A percentile compares a stretch with the other conserved stretches of the same genome.
Evolutionary conservation across 768 basidiomycete species (phyloP).

Genomic region (Kwoniella newhampshirensis): DNA sequence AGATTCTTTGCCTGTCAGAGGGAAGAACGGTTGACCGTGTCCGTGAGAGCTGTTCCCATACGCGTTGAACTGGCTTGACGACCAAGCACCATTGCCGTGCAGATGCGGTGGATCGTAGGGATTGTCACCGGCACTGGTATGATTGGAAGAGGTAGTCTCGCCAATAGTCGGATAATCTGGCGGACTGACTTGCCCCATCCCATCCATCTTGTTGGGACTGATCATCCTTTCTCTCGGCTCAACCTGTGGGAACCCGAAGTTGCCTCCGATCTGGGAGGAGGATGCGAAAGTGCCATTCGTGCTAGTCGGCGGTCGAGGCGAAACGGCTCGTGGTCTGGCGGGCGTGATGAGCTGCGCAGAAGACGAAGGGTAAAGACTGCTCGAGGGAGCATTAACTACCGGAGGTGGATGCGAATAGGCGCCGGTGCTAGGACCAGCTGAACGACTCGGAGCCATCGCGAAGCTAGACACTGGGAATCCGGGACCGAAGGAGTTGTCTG

Average conservation of each 20-base stretch:
- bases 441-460: conserved; percentile 3
- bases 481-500: no score
- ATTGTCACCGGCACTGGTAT: conserved; percentile 6
- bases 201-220: conserved; percentile 15
- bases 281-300: conserved; percentile 11
- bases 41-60: no score
- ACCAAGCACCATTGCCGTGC: conserved; percentile 1
- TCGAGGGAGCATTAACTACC: conserved; percentile 4
- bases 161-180: not conserved
- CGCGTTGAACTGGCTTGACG: not conserved
- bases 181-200: conserved; percentile 1
- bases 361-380: conserved; percentile 1
- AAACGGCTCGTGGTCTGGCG: conserved; percentile 17
- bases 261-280: conserved; percentile 6
- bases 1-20: conserved; percentile 9
- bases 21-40: conserved; percentile 14
- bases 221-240: conserved; percentile 18
- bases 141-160: not conserved
- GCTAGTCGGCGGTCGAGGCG: conserved; percentile 6
- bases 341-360: conserved; percentile 2
- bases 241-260: not conserved
- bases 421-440: conserved; percentile 3
- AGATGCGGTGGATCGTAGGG: conserved; percentile 14
- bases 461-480: no score
- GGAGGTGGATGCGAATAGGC: not conserved